Percentiles rank a stretch among this genome's conserved stretches.
These are phyloP conservation scores for Senna siamea DNA, from an alignment of 306 rosid genomes.

Conservation along the genomic window DNA sequence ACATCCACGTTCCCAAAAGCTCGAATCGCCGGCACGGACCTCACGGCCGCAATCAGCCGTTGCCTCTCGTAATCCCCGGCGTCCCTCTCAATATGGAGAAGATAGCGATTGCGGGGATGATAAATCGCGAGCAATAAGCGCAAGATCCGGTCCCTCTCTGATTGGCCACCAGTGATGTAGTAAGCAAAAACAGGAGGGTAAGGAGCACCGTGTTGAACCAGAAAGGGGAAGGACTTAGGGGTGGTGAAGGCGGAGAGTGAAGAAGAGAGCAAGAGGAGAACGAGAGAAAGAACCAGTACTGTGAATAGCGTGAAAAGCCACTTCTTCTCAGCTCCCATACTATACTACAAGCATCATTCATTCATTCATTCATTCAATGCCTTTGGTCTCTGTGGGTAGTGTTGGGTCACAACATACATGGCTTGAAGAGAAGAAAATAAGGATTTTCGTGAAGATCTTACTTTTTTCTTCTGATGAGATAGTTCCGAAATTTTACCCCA, in stretches of 20 bases:
- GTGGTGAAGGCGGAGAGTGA: constrained; percentile 72
- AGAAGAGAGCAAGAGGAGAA: constrained; percentile 56
- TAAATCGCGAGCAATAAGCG: constrained; percentile 82
- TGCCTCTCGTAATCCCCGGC: constrained; percentile 68
- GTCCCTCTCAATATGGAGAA: constrained; percentile 73
- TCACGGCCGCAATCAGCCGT: constrained; percentile 42
- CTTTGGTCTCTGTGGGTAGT: too few relatives aligned
- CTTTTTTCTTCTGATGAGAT: too few relatives aligned
- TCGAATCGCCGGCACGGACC: constrained; percentile 68
- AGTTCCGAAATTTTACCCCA: too few relatives aligned
- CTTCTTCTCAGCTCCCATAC: constrained; percentile 91
- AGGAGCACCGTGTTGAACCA: constrained; percentile 64
- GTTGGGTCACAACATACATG: too few relatives aligned
- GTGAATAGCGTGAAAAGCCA: constrained; percentile 82
- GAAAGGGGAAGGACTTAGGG: constrained; percentile 65
- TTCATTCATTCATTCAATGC: too few relatives aligned
- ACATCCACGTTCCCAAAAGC: constrained; percentile 90
- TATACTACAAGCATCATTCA: neutral
- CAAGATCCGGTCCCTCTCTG: constrained; percentile 78
- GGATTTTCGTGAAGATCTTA: too few relatives aligned
- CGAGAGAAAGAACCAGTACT: constrained; percentile 62
- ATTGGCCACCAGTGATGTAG: constrained; percentile 70
- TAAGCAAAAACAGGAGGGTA: constrained; percentile 90
- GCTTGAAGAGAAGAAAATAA: too few relatives aligned
- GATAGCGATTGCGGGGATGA: constrained; percentile 85